Base-by-base conservation (phyloP, 345 rosid species). In the Eucalyptus polyanthemos region DNA sequence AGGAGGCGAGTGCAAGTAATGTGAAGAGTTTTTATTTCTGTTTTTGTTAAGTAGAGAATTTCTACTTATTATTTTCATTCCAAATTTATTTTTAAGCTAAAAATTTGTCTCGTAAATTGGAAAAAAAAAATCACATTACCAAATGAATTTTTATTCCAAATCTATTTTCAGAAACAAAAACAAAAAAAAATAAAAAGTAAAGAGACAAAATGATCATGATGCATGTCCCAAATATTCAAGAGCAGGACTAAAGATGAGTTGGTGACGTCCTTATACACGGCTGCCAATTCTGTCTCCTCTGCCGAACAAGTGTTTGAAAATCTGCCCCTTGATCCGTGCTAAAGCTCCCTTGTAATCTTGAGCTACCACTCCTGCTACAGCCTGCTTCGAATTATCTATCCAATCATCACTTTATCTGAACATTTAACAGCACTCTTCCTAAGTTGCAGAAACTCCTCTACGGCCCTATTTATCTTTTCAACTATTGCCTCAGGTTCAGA, bases 81-180 rank as follows among this genome's bases (percentile, higher is more conserved):
- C 9, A 53, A 53, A 17, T 53, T 3, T 17, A 17, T 51, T 53
- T 53, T 1, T 53, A 0, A 1, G 22, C 2, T 53, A 53, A 53
- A 53, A 7, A 7, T 1, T 7, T 53, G 2, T 53, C 9, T 51
- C 0, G 0, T 53, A 7, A 53, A 53, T 53, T 53, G 0, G 2
- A n/a, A 53, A 53, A 15, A 51, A 16, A 53, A 53, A 53, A 16
- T 51, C 3, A 0, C 1, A 53, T 17, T 17, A 17, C 2, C 9
- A 53, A 53, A 53, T 4, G 0, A 53, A 53, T 53, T 53, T 17
- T 0, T 53, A 3, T 0, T 53, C 4, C 4, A 53, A 53, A 53
- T 53, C 0, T 17, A 1, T 53, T 53, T 0, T 0, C 0, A 51
- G 0, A 51, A 51, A 51, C 1, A 3, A 51, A 50, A 44, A 44